Conservation (phyloP, 2,329 filamentous ascomycete species). For the Hypoxylon sp. region DNA sequence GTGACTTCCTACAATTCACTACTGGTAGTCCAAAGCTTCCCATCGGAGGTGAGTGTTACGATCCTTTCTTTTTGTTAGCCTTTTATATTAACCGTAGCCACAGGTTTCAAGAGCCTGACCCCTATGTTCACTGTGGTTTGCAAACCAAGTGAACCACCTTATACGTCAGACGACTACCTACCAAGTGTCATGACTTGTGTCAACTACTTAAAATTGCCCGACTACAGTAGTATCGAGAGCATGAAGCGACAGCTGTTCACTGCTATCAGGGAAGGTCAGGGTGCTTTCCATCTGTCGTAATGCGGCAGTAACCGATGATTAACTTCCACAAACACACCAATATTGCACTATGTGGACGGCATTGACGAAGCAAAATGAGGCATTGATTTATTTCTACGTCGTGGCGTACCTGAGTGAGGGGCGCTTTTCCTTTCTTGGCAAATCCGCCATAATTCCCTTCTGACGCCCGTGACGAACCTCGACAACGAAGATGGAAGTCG, state of each 20-base stretch:
- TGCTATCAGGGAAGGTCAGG: slow-evolving; percentile 95
- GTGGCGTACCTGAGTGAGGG: slow-evolving; percentile 24
- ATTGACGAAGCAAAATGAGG: slow-evolving; percentile 39
- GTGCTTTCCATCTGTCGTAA: slow-evolving; percentile 95
- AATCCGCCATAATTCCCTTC: slow-evolving; percentile 34
- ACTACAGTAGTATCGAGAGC: slow-evolving; percentile 85
- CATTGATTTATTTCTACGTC: slow-evolving; percentile 40
- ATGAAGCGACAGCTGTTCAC: slow-evolving; percentile 84
- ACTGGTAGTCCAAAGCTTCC: slow-evolving; percentile 98
- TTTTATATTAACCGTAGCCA: slow-evolving; percentile 53
- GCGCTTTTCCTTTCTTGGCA: slow-evolving; percentile 40
- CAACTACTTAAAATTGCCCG: slow-evolving; percentile 97
- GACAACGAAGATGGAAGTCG: slow-evolving; percentile 40
- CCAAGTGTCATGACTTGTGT: slow-evolving; percentile 99
- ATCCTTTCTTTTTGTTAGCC: slow-evolving; percentile 26
- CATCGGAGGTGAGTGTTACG: slow-evolving; percentile 83
- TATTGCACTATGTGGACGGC: slow-evolving; percentile 38
- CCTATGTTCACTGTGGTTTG: slow-evolving; percentile 99
- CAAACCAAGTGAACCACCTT: slow-evolving; percentile 96
- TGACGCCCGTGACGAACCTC: slow-evolving; percentile 39
- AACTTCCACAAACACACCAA: slow-evolving; percentile 32
- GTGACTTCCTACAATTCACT: slow-evolving; percentile 97
- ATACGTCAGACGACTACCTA: slow-evolving; percentile 96
- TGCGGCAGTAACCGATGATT: slow-evolving; percentile 18
- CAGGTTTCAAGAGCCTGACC: slow-evolving; percentile 95